These are phyloP conservation scores for Metschnikowia picachoensis DNA, from an alignment of 805 yeast genomes.

Conservation along the genomic window DNA sequence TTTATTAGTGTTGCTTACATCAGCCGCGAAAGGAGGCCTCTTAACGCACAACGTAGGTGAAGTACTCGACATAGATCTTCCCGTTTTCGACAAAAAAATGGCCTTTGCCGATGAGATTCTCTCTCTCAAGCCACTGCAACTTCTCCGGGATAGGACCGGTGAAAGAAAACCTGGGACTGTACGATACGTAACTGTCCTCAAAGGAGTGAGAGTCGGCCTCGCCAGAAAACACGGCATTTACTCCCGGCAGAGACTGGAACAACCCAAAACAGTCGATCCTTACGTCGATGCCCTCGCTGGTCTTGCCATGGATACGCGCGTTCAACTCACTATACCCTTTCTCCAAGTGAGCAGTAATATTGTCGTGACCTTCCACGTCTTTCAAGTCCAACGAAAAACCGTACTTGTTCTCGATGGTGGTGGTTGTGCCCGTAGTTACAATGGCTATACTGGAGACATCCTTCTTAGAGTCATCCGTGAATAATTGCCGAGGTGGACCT, in stretches of 20 bases:
- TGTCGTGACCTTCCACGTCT: slow-evolving; percentile 44
- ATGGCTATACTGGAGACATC: slow-evolving; percentile 21
- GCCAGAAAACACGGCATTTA: slow-evolving; percentile 35
- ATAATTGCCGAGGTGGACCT: slow-evolving; percentile 21
- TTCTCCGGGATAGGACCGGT: slow-evolving; percentile 42
- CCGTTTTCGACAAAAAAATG: slow-evolving; percentile 48
- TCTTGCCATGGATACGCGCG: slow-evolving; percentile 47
- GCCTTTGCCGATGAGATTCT: slow-evolving; percentile 56
- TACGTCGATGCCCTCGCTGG: slow-evolving; percentile 41
- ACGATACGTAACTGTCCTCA: slow-evolving; percentile 47
- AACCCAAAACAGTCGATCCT: slow-evolving; percentile 48
- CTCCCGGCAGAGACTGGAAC: slow-evolving; percentile 33
- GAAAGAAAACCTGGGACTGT: slow-evolving; percentile 43
- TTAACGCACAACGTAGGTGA: slow-evolving; percentile 34
- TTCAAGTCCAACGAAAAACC: slow-evolving; percentile 30
- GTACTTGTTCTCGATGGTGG: slow-evolving; percentile 27
- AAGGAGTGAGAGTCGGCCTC: slow-evolving; percentile 29
- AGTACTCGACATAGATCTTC: slow-evolving; percentile 55
- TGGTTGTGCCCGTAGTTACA: slow-evolving; percentile 27
- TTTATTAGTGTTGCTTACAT: neutral
- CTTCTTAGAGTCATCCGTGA: slow-evolving; percentile 16
- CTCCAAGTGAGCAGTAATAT: slow-evolving; percentile 35
- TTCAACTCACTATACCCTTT: slow-evolving; percentile 35
- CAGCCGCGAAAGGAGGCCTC: neutral
- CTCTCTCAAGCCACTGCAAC: slow-evolving; percentile 47